A percentile compares a stretch with the other conserved stretches of the same genome.
These are phyloP conservation scores for Hygrocybe punicea DNA, from an alignment of 768 basidiomycete species.

Conservation along the genomic window DNA sequence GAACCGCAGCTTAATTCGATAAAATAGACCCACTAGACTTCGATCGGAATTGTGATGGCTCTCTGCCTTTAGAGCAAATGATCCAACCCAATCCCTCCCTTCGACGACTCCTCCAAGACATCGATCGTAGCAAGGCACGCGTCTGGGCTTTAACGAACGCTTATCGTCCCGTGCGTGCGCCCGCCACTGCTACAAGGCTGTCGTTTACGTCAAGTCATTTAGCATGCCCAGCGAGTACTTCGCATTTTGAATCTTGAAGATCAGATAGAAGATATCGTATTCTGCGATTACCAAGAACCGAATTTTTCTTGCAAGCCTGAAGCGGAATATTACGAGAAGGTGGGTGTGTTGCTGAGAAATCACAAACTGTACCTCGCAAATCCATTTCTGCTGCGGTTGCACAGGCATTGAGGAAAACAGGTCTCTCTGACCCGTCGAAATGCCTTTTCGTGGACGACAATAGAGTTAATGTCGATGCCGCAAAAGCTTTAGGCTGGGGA, in stretches of 20 bases:
- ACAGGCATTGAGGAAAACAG: conserved; percentile 65
- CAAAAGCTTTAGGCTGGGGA: conserved; percentile 64
- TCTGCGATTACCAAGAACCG: conserved; percentile 66
- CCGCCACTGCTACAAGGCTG: background rate
- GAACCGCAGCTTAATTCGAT: background rate
- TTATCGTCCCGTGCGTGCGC: conserved; percentile 56
- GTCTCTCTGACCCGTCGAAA: conserved; percentile 59
- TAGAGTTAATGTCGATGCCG: conserved; percentile 63
- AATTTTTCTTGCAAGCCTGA: conserved; percentile 83
- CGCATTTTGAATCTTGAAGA: conserved; percentile 69
- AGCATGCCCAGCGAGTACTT: conserved; percentile 84
- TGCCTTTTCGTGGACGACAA: conserved; percentile 83
- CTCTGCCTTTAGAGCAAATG: conserved; percentile 77
- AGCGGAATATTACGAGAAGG: conserved; percentile 62
- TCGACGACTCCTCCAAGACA: conserved; percentile 69
- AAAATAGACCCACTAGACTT: conserved; percentile 72
- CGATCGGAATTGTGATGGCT: conserved; percentile 77
- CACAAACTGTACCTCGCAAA: background rate
- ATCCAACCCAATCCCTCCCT: conserved; percentile 61
- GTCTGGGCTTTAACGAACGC: conserved; percentile 89
- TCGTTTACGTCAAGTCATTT: conserved; percentile 6
- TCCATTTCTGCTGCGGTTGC: conserved; percentile 7
- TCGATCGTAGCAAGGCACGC: conserved; percentile 71
- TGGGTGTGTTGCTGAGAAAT: conserved; percentile 20
- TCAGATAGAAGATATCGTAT: conserved; percentile 71